A percentile compares a stretch with the other conserved stretches of the same genome.
These are phyloP conservation scores for Phytophthora fragariaefolia DNA, from an alignment of 352 stramenopile genomes.

Conservation along the genomic window DNA sequence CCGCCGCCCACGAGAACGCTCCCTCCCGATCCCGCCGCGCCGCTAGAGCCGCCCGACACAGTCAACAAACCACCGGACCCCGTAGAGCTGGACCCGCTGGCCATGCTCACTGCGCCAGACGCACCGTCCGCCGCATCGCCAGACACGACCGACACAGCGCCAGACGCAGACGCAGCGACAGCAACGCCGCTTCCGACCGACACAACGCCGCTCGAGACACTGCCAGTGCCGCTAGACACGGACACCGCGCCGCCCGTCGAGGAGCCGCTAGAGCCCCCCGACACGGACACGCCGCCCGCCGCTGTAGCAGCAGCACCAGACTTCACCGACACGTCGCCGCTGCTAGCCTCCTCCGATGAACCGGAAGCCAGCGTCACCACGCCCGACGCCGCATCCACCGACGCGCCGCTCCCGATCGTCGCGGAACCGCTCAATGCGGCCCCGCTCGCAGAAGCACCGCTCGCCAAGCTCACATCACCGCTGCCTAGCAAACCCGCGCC, in stretches of 20 bases:
- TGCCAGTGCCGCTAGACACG: slow-evolving; percentile 31
- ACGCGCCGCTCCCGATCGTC: slow-evolving; percentile 5
- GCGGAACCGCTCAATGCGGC: too few species aligned
- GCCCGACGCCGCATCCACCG: slow-evolving; percentile 10
- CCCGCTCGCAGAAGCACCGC: slow-evolving; percentile 6
- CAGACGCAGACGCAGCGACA: slow-evolving; percentile 17
- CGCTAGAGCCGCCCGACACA: slow-evolving; percentile 22
- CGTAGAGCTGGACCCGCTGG: slow-evolving; percentile 27
- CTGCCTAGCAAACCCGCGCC: neutral
- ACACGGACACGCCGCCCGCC: slow-evolving; percentile 24
- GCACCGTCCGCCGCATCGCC: slow-evolving; percentile 15
- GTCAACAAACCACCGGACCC: slow-evolving; percentile 22
- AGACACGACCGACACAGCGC: slow-evolving; percentile 17
- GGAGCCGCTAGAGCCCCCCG: slow-evolving; percentile 21
- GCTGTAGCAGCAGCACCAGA: slow-evolving; percentile 13
- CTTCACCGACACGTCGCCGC: slow-evolving; percentile 22
- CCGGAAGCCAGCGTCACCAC: slow-evolving; percentile 20
- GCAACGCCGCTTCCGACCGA: slow-evolving; percentile 17
- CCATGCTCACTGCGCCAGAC: slow-evolving; percentile 31
- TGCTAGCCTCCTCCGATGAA: slow-evolving; percentile 9
- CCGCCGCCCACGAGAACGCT: slow-evolving; percentile 20
- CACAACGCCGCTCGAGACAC: slow-evolving; percentile 20
- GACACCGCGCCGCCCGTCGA: slow-evolving; percentile 26
- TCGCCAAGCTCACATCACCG: slow-evolving; percentile 8
- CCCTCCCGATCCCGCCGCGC: slow-evolving; percentile 10